A percentile compares a stretch with the other conserved stretches of the same genome.
phyloP scores from a whole-genome alignment of 352 stramenopile species.

The Phytophthora tentaculata region DNA sequence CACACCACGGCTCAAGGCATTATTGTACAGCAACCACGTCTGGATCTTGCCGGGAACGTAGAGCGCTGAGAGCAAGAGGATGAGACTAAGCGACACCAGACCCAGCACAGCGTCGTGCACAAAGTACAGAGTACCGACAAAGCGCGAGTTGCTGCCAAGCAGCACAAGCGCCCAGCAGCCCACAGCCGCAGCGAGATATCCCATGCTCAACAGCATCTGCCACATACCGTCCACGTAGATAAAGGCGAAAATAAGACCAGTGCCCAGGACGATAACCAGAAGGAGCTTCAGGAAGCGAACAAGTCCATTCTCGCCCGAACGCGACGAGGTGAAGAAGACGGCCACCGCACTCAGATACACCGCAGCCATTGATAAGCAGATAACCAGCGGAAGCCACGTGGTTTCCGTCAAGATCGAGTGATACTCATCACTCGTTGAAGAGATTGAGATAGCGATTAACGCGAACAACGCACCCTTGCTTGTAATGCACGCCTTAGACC shows the following conservation, averaged over 20 bases:
- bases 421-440: slow-evolving; percentile 72
- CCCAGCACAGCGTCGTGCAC: slow-evolving; percentile 95
- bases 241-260: slow-evolving; percentile 76
- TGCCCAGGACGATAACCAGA: slow-evolving; percentile 76
- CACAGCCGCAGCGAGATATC: slow-evolving; percentile 93
- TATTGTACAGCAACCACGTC: slow-evolving; percentile 98
- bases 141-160: slow-evolving; percentile 88
- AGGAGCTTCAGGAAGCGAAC: slow-evolving; percentile 78
- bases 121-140: slow-evolving; percentile 94
- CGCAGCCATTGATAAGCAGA: slow-evolving; percentile 55
- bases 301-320: slow-evolving; percentile 62
- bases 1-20: slow-evolving; percentile 95
- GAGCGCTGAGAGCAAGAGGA: slow-evolving; percentile 92
- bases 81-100: slow-evolving; percentile 92
- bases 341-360: slow-evolving; percentile 75
- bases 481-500: slow-evolving; percentile 92
- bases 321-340: slow-evolving; percentile 64
- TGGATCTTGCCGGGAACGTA: slow-evolving; percentile 93
- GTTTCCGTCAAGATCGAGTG: slow-evolving; percentile 61
- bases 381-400: slow-evolving; percentile 66
- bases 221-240: slow-evolving; percentile 86
- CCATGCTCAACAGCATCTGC: slow-evolving; percentile 90
- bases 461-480: slow-evolving; percentile 92
- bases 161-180: slow-evolving; percentile 85
- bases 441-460: slow-evolving; percentile 87